phyloP scores from a whole-genome alignment of 306 rosid species.

The Abrus pulchellus region DNA sequence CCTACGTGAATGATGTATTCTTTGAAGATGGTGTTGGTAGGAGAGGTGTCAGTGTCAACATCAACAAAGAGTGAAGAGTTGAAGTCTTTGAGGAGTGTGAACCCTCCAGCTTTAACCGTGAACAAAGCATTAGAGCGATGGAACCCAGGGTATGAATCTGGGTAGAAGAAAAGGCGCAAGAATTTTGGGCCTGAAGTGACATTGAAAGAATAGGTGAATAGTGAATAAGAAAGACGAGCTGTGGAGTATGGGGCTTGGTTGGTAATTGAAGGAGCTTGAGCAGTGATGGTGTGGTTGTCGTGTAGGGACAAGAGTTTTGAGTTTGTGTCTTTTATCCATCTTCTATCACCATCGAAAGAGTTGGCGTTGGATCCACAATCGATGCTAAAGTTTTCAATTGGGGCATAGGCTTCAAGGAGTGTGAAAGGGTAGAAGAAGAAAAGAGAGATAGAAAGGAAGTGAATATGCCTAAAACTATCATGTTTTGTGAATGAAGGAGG shows the following conservation, averaged over 20 bases:
- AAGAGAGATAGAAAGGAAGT: too few relatives aligned
- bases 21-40: not conserved
- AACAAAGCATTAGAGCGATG: constrained; percentile 34
- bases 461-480: too few relatives aligned
- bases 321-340: too few relatives aligned
- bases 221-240: constrained; percentile 43
- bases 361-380: too few relatives aligned
- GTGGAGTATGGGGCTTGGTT: not conserved
- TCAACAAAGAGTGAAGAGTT: constrained; percentile 39
- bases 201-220: constrained; percentile 54
- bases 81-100: constrained; percentile 50
- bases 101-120: constrained; percentile 39
- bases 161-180: constrained; percentile 43
- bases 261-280: too few relatives aligned
- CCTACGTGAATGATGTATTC: constrained; percentile 46
- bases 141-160: constrained; percentile 6
- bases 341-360: too few relatives aligned
- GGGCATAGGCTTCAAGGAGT: too few relatives aligned
- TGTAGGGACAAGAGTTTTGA: too few relatives aligned
- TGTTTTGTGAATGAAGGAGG: too few relatives aligned
- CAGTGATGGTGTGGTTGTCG: too few relatives aligned
- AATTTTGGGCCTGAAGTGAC: constrained; percentile 44
- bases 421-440: too few relatives aligned
- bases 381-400: too few relatives aligned
- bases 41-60: not conserved